Evolutionary conservation across 306 rosid genomes (phyloP), one percentile per base, ranked within the genome.

Genomic region (Acacia melanoxylon): DNA sequence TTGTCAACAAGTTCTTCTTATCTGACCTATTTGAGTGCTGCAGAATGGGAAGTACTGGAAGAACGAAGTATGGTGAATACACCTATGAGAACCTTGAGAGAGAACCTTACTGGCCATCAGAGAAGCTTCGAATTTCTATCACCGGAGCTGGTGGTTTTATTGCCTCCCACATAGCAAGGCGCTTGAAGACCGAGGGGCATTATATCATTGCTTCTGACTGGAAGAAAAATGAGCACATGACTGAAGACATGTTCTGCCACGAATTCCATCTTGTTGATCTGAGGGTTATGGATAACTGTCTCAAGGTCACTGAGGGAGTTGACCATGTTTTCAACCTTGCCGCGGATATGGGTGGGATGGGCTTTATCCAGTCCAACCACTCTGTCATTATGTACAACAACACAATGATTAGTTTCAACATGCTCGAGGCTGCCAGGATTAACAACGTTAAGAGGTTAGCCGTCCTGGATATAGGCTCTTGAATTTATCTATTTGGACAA

Each of bases 341-440:
- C 82, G 99, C 99, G 81, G 99, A 95, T 80, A 95, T 95, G 99
- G 99, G 99, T 73, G 99, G 99, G 7, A 95, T 95, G 99, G 99
- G 99, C 42, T 95, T 95, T 83, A 95, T 95, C 83, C 99, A 95
- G 83, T 95, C 99, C 81, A 95, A 95, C 69, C 99, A 95, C 88
- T 95, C 99, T 12, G 99, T 95, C 78, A 95, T 95, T 58, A 89
- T 95, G 93, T 95, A 95, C 75, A 95, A 93, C 82, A 95, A 95
- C 85, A 93, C 99, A 48, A 95, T 95, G 99, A 95, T 95, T 76
- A 95, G 99, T 86, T 95, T 95, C 86, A 95, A 95, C 84, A 93
- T 95, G 94, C 90, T 95, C 56, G 99, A 95, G 84, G 99, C 98
- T 70, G 86, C 90, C 35, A 89, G 99, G 88, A 93, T 95, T 82